Evolutionary conservation across 768 basidiomycete genomes (phyloP).

Genomic region (Rhizopogon rudus): DNA sequence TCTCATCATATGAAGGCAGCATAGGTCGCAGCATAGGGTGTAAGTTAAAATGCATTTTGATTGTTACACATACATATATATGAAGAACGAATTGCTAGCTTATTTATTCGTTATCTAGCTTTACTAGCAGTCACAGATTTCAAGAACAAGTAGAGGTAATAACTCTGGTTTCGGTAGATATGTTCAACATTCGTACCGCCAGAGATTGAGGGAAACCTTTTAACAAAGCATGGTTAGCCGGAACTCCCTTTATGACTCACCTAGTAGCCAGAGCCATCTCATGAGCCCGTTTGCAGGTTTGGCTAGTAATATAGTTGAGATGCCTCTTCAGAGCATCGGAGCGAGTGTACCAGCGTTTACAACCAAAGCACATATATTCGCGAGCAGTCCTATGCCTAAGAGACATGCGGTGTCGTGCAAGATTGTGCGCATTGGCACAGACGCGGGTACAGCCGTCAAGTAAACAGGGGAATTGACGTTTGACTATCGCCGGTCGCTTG

Average conservation of each 20-base stretch:
- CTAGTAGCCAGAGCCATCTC: conserved; percentile 7
- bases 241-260: background rate
- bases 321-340: conserved; percentile 29
- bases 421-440: conserved; percentile 23
- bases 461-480: conserved; percentile 16
- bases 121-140: background rate
- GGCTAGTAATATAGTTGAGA: conserved; percentile 18
- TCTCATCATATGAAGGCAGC: background rate
- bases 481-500: background rate
- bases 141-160: background rate
- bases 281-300: conserved; percentile 21
- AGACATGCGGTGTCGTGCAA: conserved; percentile 24
- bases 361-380: conserved; percentile 17
- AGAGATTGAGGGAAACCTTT: background rate
- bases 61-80: background rate
- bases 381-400: conserved; percentile 21
- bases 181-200: background rate
- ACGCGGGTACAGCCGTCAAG: conserved; percentile 21
- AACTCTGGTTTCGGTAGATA: background rate
- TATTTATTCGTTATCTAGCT: background rate
- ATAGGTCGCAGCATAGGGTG: background rate
- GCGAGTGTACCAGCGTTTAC: conserved; percentile 24
- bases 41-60: background rate
- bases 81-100: background rate
- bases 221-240: too few relatives aligned